Evolutionary conservation across 495 filamentous ascomycete species (phyloP).

Genomic region (Cercophora scortea): DNA sequence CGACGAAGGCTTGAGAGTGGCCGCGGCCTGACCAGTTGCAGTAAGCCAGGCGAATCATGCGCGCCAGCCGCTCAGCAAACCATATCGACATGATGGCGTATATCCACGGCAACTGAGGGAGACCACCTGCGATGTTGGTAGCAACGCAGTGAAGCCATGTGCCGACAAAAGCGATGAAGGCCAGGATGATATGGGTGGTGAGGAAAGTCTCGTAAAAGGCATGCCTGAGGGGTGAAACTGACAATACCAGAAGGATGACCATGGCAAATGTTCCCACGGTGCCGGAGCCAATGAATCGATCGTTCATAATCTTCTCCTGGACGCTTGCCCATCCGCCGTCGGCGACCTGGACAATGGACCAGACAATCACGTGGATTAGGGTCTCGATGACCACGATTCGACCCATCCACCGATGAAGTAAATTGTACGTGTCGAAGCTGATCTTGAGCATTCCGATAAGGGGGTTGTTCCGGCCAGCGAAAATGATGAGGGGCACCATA

Average conservation of each 20-base stretch:
- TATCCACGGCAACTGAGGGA: slow-evolving; percentile 60
- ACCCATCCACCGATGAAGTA: slow-evolving; percentile 92
- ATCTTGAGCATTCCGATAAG: slow-evolving; percentile 75
- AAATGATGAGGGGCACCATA: slow-evolving; percentile 83
- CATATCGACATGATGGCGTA: slow-evolving; percentile 64
- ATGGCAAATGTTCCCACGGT: slow-evolving; percentile 48
- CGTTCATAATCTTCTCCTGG: slow-evolving; percentile 33
- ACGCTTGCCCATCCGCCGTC: slow-evolving; percentile 57
- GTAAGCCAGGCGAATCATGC: slow-evolving; percentile 61
- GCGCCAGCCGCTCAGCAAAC: slow-evolving; percentile 64
- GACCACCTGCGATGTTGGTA: slow-evolving; percentile 33
- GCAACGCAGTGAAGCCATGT: slow-evolving; percentile 61
- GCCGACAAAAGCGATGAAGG: slow-evolving; percentile 50
- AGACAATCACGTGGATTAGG: slow-evolving; percentile 67
- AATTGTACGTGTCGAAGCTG: slow-evolving; percentile 95
- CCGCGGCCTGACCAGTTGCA: slow-evolving; percentile 55
- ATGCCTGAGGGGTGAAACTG: slow-evolving; percentile 72
- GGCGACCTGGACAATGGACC: slow-evolving; percentile 61
- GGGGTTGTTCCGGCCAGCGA: slow-evolving; percentile 89
- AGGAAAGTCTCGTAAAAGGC: slow-evolving; percentile 96
- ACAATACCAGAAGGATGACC: slow-evolving; percentile 49
- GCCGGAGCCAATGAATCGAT: slow-evolving; percentile 50
- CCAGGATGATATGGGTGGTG: slow-evolving; percentile 68
- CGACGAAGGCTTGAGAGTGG: slow-evolving; percentile 63
- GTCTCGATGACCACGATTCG: slow-evolving; percentile 75